phyloP scores from a whole-genome alignment of 495 filamentous ascomycete species.

The Pyrenula aspistea region DNA sequence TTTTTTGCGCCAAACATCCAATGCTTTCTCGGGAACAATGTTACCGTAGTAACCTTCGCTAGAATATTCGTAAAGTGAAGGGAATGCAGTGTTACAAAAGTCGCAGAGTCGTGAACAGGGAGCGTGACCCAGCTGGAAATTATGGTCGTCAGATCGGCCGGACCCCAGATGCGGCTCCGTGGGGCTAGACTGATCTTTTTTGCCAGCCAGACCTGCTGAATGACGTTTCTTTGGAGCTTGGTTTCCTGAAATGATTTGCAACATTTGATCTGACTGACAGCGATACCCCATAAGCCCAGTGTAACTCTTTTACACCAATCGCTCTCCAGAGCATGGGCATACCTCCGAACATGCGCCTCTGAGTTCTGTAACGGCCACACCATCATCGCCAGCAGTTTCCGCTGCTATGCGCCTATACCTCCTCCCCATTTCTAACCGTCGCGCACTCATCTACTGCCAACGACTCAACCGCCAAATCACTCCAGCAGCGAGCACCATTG shows the following conservation, averaged over 20 bases:
- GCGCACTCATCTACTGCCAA: slow-evolving; percentile 89
- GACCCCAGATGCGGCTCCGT: background rate
- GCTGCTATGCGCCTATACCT: slow-evolving; percentile 83
- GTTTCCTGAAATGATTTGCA: background rate
- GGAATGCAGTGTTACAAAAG: too few species aligned
- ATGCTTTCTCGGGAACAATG: too few species aligned
- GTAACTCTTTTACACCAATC: too few species aligned
- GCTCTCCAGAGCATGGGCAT: background rate
- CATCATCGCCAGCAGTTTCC: background rate
- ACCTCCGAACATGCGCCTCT: background rate
- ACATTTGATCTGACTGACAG: too few species aligned
- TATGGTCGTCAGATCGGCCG: background rate
- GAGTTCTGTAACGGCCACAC: background rate
- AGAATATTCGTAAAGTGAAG: too few species aligned
- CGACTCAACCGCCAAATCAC: slow-evolving; percentile 39
- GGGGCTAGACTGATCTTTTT: background rate
- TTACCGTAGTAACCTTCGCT: too few species aligned
- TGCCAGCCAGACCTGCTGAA: background rate
- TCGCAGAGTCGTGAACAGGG: too few species aligned
- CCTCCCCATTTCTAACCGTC: slow-evolving; percentile 81
- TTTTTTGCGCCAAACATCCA: too few species aligned
- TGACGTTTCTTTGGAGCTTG: background rate
- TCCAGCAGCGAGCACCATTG: slow-evolving; percentile 40
- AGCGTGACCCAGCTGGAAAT: too few species aligned
- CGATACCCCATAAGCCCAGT: too few species aligned